Evolutionary conservation across 2,329 filamentous ascomycete species (phyloP).

Genomic region (Venturia aucupariae): DNA sequence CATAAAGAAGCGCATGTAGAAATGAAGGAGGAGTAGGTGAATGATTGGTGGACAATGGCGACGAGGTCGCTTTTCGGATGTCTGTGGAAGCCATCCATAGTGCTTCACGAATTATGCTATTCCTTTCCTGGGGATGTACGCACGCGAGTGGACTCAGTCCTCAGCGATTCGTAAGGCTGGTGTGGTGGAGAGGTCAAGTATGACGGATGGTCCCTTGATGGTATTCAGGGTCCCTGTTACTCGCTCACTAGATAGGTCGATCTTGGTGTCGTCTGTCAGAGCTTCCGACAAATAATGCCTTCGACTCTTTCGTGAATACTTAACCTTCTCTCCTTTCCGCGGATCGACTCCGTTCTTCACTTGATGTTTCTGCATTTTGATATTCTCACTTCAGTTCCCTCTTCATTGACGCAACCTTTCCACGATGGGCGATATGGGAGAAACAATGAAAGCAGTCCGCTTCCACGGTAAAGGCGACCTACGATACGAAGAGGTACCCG

Average conservation of each 20-base stretch:
- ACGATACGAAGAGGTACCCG: conserved; percentile 33
- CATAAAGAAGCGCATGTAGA: background rate
- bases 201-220: background rate
- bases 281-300: background rate
- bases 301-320: background rate
- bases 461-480: conserved; percentile 38
- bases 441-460: conserved; percentile 36
- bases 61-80: background rate
- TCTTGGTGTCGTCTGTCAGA: background rate
- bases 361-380: background rate
- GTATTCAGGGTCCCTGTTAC: background rate
- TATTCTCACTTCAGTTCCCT: background rate
- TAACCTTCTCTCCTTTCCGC: background rate
- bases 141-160: background rate
- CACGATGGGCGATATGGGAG: background rate
- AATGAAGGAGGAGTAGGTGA: background rate
- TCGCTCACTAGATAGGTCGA: background rate
- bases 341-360: background rate
- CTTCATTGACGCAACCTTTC: conserved; percentile 7
- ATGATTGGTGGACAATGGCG: background rate
- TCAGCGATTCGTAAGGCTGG: background rate
- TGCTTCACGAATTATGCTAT: background rate
- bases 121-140: background rate
- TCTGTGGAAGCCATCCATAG: background rate
- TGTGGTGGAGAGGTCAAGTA: background rate